Evolutionary conservation across 208 protist genomes (phyloP).

Genomic region (Leishmania turanica): DNA sequence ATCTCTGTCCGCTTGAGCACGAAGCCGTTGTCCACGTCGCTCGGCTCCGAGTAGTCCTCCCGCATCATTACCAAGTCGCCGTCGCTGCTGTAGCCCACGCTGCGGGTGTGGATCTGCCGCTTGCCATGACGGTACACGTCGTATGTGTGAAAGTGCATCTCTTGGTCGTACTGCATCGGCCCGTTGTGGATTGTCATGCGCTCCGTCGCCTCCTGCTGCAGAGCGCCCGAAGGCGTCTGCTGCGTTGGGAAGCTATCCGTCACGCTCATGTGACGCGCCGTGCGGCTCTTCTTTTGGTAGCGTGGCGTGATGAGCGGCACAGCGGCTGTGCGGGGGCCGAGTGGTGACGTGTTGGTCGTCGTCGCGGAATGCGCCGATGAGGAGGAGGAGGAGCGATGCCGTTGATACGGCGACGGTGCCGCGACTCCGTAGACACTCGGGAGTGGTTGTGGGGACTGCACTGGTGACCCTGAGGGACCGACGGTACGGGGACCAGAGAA

Average conservation of each 20-base stretch:
- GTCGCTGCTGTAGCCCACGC: constrained; percentile 88
- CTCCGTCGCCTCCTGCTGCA: constrained; percentile 70
- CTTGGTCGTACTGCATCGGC: constrained; percentile 57
- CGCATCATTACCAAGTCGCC: constrained; percentile 80
- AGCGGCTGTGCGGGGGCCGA: constrained; percentile 34
- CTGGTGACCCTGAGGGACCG: not conserved
- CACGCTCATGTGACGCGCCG: constrained; percentile 58
- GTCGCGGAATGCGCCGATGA: constrained; percentile 18
- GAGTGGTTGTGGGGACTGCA: constrained; percentile 8
- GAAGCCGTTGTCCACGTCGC: constrained; percentile 70
- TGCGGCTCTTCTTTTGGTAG: constrained; percentile 75
- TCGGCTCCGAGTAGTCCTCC: constrained; percentile 80
- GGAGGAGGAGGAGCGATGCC: constrained; percentile 13
- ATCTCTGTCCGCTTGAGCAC: constrained; percentile 58
- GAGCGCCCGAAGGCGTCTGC: constrained; percentile 43
- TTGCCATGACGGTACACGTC: constrained; percentile 83
- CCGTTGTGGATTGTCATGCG: constrained; percentile 69
- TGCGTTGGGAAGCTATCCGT: constrained; percentile 53
- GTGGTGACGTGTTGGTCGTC: constrained; percentile 33
- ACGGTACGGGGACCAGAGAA: constrained; percentile 7
- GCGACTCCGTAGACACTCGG: not conserved
- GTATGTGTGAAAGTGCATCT: constrained; percentile 88
- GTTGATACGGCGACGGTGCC: not conserved
- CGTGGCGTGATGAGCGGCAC: constrained; percentile 84
- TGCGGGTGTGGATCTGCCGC: constrained; percentile 70